A percentile compares a stretch with the other conserved stretches of the same genome.
Conservation (phyloP, 208 protist genomes). For the Polymyxa betae region DNA sequence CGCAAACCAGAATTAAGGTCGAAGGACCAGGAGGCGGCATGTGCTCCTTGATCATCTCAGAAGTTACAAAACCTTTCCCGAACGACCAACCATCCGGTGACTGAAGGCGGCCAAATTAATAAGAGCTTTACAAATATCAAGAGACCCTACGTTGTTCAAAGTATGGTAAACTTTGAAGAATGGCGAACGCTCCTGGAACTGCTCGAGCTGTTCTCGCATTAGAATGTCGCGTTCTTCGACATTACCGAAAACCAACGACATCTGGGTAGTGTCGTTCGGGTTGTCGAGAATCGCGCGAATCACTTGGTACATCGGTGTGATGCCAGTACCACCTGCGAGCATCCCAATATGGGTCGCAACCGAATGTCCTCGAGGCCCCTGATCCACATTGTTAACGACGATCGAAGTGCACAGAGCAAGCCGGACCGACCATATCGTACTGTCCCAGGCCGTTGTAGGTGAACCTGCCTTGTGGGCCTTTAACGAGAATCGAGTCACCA, state of each 20-base stretch:
- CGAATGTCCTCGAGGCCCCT: background rate
- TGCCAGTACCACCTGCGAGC: slow-evolving; percentile 65
- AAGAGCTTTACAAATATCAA: background rate
- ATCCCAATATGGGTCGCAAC: slow-evolving; percentile 48
- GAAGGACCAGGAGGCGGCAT: slow-evolving; percentile 48
- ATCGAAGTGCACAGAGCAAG: background rate
- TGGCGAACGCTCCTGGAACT: background rate
- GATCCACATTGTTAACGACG: background rate
- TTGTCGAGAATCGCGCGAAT: slow-evolving; percentile 61
- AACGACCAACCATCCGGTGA: slow-evolving; percentile 48
- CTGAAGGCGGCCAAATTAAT: background rate
- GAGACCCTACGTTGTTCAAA: slow-evolving; percentile 2
- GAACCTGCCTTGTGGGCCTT: slow-evolving; percentile 44
- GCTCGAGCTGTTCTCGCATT: background rate
- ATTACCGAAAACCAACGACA: slow-evolving; percentile 62
- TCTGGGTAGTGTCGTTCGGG: slow-evolving; percentile 54
- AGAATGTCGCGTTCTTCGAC: slow-evolving; percentile 51
- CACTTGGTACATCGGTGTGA: slow-evolving; percentile 68
- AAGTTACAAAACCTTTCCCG: slow-evolving; percentile 58
- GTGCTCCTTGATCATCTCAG: slow-evolving; percentile 56
- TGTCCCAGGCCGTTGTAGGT: background rate
- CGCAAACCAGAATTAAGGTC: slow-evolving; percentile 59
- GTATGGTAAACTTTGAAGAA: slow-evolving; percentile 39
- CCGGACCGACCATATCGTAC: background rate
- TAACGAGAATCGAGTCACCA: slow-evolving; percentile 46